phyloP scores from a whole-genome alignment of 2,329 filamentous ascomycete genomes.

The Rachicladosporium sp. region DNA sequence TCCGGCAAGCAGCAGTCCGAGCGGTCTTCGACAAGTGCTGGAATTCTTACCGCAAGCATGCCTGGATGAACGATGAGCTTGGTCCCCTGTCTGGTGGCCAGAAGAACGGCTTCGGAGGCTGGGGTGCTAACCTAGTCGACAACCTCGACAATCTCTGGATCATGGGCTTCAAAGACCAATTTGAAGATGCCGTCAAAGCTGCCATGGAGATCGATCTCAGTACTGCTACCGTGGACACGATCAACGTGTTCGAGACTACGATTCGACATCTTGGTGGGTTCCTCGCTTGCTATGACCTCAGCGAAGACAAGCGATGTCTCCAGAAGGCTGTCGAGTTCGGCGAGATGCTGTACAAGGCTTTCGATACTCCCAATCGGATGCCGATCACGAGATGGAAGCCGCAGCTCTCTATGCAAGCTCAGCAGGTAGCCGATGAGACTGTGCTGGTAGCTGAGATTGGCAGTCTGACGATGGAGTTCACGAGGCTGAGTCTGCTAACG shows the following conservation, averaged over 20 bases:
- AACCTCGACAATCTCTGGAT: constrained; percentile 63
- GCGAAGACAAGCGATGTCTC: constrained; percentile 41
- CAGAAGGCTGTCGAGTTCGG: constrained; percentile 52
- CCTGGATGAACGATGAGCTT: constrained; percentile 80
- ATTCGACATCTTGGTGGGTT: constrained; percentile 61
- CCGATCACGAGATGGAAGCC: constrained; percentile 44
- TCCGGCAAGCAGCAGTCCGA: constrained; percentile 55
- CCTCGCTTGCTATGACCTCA: constrained; percentile 57
- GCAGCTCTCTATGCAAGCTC: constrained; percentile 8
- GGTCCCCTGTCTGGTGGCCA: constrained; percentile 49
- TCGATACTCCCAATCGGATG: constrained; percentile 58
- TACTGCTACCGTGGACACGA: constrained; percentile 34
- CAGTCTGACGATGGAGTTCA: constrained; percentile 50
- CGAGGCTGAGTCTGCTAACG: constrained; percentile 51
- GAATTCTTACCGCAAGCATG: constrained; percentile 66
- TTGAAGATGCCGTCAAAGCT: constrained; percentile 49
- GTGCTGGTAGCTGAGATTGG: constrained; percentile 42
- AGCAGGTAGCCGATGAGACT: constrained; percentile 20
- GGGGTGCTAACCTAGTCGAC: constrained; percentile 83
- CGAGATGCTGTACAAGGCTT: constrained; percentile 52
- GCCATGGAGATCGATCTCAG: constrained; percentile 51
- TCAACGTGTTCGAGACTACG: constrained; percentile 60
- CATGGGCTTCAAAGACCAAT: constrained; percentile 54
- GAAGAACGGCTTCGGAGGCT: constrained; percentile 76
- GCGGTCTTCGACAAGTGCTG: constrained; percentile 67